Evolutionary conservation across 208 protist species (phyloP).

Genomic region (Crithidia thermophila): DNA sequence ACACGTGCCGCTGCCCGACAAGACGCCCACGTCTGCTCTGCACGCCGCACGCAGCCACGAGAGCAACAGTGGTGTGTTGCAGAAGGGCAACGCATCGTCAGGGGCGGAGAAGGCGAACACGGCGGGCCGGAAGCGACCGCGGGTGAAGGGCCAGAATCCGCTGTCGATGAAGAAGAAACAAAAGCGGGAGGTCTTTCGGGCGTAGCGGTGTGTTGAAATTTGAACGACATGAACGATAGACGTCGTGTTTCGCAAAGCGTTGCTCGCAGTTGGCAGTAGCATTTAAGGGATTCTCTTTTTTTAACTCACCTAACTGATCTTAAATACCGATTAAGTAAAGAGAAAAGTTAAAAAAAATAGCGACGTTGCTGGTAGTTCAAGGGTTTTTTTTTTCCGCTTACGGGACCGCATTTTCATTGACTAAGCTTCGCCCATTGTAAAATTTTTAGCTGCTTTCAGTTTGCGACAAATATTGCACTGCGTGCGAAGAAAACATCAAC

Average conservation of each 20-base stretch:
- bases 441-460: no score
- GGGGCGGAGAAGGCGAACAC: neutral
- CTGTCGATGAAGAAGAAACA: conserved; percentile 85
- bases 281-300: no score
- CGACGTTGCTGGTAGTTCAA: no score
- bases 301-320: no score
- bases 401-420: no score
- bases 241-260: neutral
- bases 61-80: neutral
- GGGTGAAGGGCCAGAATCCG: conserved; percentile 59
- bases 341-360: no score
- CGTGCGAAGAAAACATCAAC: neutral
- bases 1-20: conserved; percentile 16
- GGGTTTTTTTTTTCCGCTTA: no score
- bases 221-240: neutral
- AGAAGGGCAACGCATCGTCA: no score
- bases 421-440: no score
- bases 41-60: neutral
- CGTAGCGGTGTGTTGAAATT: conserved; percentile 11
- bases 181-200: conserved; percentile 68
- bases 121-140: conserved; percentile 22
- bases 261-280: no score
- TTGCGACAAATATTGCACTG: no score
- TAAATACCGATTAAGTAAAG: no score
- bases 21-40: neutral